These are phyloP conservation scores for Populus hybrid DNA, from an alignment of 441 rosid species.

Conservation along the genomic window DNA sequence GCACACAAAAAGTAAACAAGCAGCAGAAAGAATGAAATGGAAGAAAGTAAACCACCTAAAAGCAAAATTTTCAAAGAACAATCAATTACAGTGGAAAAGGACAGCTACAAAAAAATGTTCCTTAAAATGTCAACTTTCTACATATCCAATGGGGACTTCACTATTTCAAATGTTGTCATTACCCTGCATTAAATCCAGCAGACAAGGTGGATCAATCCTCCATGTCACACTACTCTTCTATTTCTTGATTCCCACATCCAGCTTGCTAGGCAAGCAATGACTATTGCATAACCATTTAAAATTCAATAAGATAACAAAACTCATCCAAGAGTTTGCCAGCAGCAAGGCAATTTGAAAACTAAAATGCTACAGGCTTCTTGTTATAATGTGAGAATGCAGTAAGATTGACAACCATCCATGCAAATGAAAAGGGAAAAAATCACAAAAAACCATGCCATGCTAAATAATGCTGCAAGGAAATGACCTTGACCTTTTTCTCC, in stretches of 20 bases:
- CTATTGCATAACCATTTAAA: neutral
- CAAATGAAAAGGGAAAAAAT: neutral
- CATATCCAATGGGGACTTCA: neutral
- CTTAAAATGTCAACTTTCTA: neutral
- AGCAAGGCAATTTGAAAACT: neutral
- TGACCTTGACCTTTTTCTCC: neutral
- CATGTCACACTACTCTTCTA: neutral
- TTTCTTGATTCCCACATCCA: neutral
- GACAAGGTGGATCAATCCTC: neutral
- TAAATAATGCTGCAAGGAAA: neutral
- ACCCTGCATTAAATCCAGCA: neutral
- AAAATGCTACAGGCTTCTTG: neutral
- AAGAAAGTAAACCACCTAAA: neutral
- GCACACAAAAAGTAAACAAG: neutral
- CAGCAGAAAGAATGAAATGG: neutral
- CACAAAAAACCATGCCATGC: neutral
- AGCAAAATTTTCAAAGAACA: neutral
- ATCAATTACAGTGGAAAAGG: neutral
- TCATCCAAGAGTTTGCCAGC: neutral
- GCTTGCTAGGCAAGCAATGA: neutral
- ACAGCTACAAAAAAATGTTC: neutral
- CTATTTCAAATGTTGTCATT: neutral
- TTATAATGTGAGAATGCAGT: neutral
- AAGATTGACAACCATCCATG: neutral
- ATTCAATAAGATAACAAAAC: neutral